Evolutionary conservation across 2,329 filamentous ascomycete genomes (phyloP).

Genomic region (Hypoxylon sp.): DNA sequence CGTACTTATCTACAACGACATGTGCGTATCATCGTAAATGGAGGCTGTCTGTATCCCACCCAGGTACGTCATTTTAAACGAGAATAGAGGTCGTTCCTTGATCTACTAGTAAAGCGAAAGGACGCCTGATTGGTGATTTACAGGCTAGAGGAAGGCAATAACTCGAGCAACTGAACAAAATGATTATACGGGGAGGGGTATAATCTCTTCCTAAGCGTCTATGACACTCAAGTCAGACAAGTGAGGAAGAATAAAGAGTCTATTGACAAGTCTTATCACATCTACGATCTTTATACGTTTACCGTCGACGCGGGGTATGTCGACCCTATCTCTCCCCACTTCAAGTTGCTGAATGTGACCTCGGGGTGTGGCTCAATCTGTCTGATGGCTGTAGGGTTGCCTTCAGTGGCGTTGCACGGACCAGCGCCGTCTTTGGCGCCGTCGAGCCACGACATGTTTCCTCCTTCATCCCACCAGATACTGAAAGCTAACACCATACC

Average conservation of each 20-base stretch:
- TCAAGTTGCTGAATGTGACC: slow-evolving; percentile 69
- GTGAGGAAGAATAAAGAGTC: background rate
- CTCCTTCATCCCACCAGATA: slow-evolving; percentile 65
- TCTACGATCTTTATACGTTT: slow-evolving; percentile 15
- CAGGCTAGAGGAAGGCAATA: background rate
- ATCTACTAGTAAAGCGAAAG: background rate
- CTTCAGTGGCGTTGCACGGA: slow-evolving; percentile 62
- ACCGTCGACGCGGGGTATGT: slow-evolving; percentile 54
- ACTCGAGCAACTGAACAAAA: too few species aligned
- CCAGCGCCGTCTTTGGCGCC: slow-evolving; percentile 63
- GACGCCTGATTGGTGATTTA: background rate
- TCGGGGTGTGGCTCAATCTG: slow-evolving; percentile 59
- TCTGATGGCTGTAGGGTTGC: slow-evolving; percentile 61
- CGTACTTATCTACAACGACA: background rate
- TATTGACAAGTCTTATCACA: slow-evolving; percentile 14
- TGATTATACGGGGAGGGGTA: too few species aligned
- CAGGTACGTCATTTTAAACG: background rate
- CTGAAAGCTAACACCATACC: slow-evolving; percentile 65
- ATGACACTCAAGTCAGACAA: background rate
- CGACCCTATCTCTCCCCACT: slow-evolving; percentile 67
- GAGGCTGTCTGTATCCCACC: background rate
- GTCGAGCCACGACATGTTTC: slow-evolving; percentile 68
- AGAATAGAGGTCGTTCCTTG: background rate
- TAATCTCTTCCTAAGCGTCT: too few species aligned
- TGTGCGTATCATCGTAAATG: background rate